Conservation (phyloP, 208 protist species). For the Phytomonas sp. region DNA sequence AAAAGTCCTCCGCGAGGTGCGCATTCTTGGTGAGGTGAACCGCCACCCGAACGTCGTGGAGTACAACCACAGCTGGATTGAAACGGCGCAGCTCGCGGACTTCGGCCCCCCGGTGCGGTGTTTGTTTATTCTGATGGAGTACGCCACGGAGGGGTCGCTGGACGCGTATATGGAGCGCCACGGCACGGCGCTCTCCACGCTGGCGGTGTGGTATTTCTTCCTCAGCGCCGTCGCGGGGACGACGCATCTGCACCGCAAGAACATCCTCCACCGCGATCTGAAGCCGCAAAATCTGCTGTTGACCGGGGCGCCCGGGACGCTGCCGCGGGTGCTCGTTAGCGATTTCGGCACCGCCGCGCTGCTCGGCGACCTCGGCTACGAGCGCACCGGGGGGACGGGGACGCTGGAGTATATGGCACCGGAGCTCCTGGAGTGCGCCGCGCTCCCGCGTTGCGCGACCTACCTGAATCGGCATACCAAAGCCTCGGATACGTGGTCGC, state of each 20-base stretch:
- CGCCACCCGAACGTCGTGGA: slow-evolving; percentile 85
- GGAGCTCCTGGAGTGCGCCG: slow-evolving; percentile 65
- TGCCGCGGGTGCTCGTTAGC: slow-evolving; percentile 78
- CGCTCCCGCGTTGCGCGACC: slow-evolving; percentile 8
- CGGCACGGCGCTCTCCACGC: slow-evolving; percentile 53
- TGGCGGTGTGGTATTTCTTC: slow-evolving; percentile 89
- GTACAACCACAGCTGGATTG: slow-evolving; percentile 89
- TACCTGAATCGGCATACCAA: slow-evolving; percentile 67
- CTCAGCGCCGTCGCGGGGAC: slow-evolving; percentile 71
- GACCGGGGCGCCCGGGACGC: slow-evolving; percentile 28
- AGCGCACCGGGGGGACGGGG: slow-evolving; percentile 75
- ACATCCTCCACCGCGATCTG: slow-evolving; percentile 83
- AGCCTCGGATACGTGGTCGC: slow-evolving; percentile 78
- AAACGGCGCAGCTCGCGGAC: slow-evolving; percentile 71
- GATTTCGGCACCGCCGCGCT: slow-evolving; percentile 83
- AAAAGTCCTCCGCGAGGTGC: slow-evolving; percentile 74
- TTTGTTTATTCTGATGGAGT: slow-evolving; percentile 90
- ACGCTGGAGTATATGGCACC: slow-evolving; percentile 89
- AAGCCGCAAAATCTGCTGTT: slow-evolving; percentile 87
- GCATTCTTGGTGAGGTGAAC: slow-evolving; percentile 76
- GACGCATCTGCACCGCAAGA: slow-evolving; percentile 69
- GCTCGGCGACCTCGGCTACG: slow-evolving; percentile 42
- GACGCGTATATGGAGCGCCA: slow-evolving; percentile 72
- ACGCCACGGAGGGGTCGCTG: slow-evolving; percentile 75
- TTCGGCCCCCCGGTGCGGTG: slow-evolving; percentile 86